Base-by-base conservation (phyloP, 257 asterid genomes). In the Mentha longifolia region DNA sequence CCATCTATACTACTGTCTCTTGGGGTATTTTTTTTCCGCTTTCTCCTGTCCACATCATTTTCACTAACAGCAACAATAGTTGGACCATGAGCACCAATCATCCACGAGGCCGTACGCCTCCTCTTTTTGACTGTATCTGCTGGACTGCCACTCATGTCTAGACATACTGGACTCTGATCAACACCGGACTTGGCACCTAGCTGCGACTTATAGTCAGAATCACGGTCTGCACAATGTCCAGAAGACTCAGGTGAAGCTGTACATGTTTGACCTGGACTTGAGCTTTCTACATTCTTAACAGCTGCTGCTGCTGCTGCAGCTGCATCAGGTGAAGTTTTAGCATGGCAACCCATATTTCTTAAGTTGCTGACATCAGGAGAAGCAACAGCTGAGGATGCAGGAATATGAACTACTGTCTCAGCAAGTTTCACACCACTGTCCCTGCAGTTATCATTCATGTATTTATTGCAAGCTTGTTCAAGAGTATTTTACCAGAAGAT, bases 41-140 rank as follows among this genome's bases (percentile, higher is more conserved):
- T 71, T 67, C 76, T 76, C 74, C 67, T 77, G 52, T 68, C 81
- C 76, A 70, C 75, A 47, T 79, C 81, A 75, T 65, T 83, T 75
- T 85, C 90, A 68, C 77, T 75, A 51, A 69, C 83, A 63, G 89
- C 74, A 73, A 77, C 80, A 62, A 78, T 77, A 43, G 85, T 79
- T 9, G 95, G 85, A 60, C 86, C 90, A 41, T 78, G 78, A 56
- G 83, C 79, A 79, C 87, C 90, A 81, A 78, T 64, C 77, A 68
- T 85, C 88, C 88, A 77, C 16, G 90, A 81, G 77, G 92, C 85
- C 67, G 85, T 83, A 30, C 96, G 91, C 78, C 98, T 87, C 69
- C 98, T 83, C 89, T 88, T 90, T 82, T 92, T 92, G 37, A 92
- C 98, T 13, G 97, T 88, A 61, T 87, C 96, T 75, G 98, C 97